Evolutionary conservation across 1,139 yeast genomes (phyloP).

Genomic region (Suhomyces anneliseae): DNA sequence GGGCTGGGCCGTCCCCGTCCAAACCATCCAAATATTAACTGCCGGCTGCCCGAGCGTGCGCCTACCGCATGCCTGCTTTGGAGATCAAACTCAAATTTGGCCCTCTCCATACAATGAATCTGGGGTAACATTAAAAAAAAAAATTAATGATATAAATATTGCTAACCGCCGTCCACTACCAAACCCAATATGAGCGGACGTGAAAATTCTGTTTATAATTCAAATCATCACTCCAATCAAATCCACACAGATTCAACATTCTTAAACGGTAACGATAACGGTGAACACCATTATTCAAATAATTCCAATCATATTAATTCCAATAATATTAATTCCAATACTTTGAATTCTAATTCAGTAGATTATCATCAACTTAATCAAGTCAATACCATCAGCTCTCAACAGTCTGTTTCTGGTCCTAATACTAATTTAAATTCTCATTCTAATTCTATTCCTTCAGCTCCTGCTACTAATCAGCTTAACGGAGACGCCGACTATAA

Average conservation of each 20-base stretch:
- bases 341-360: too few species aligned
- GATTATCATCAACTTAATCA: too few species aligned
- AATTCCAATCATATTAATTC: too few species aligned
- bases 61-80: slow-evolving; percentile 1
- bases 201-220: neutral
- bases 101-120: slow-evolving; percentile 5
- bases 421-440: too few species aligned
- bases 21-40: neutral
- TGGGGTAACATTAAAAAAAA: slow-evolving; percentile 6
- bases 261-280: neutral
- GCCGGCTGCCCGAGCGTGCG: slow-evolving; percentile 11
- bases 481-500: slow-evolving; percentile 2
- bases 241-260: neutral
- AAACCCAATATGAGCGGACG: slow-evolving; percentile 5
- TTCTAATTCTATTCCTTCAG: neutral
- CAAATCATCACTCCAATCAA: neutral
- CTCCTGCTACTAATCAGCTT: neutral
- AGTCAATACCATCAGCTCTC: too few species aligned
- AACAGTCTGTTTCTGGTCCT: too few species aligned
- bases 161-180: slow-evolving; percentile 2
- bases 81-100: slow-evolving; percentile 6
- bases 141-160: slow-evolving; percentile 7
- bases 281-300: neutral
- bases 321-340: too few species aligned
- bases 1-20: neutral